Base-by-base conservation (phyloP, 106 monocot genomes). In the Phalaenopsis equestris region DNA sequence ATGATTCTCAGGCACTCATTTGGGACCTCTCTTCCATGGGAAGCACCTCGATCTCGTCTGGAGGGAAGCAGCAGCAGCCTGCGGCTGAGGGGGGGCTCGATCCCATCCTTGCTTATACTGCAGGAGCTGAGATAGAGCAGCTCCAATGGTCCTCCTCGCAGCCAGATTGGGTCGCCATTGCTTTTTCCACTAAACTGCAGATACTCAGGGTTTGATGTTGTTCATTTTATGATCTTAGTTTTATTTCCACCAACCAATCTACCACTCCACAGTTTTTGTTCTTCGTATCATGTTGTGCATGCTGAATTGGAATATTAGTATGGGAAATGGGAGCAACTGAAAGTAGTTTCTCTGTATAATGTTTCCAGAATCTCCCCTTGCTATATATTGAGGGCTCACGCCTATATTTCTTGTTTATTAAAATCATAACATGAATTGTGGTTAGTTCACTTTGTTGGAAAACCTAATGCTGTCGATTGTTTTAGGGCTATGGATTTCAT, bases 11-110 rank as follows among this genome's bases (percentile, higher is more conserved):
- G 83, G 98, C 92, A 0, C 89, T 99, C 42, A 99, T 99, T 58
- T 99, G 98, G 94, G 94, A 95, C 76, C 86, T 99, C 43, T 99
- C 98, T 1, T 94, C 97, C 4, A 89, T 97, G 94, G 93, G 96
- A 19, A 79, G 84, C 75, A 45, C 75, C 18, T 77, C 14, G 76
- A 68, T 57, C 47, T 21, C 55, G 6, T 45, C 67, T 11, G 77
- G 80, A 18, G 82, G 79, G 18, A 77, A 73, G 16, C 82, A 58
- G 38, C 79, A 48, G 41, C 79, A 72, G 11, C 77, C 81, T 4
- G 80, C 83, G 0, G 79, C 83, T 7, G 95, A 95, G 64, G 94
- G 94, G 0, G 97, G 92, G 4, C 75, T 98, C 42, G 93, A 97
- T 72, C 98, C 98, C 1, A 89, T 92, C 74, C 86, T 99, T 21